Base-by-base conservation (phyloP, 2,329 filamentous ascomycete genomes). In the Neonectria neomacrospora region DNA sequence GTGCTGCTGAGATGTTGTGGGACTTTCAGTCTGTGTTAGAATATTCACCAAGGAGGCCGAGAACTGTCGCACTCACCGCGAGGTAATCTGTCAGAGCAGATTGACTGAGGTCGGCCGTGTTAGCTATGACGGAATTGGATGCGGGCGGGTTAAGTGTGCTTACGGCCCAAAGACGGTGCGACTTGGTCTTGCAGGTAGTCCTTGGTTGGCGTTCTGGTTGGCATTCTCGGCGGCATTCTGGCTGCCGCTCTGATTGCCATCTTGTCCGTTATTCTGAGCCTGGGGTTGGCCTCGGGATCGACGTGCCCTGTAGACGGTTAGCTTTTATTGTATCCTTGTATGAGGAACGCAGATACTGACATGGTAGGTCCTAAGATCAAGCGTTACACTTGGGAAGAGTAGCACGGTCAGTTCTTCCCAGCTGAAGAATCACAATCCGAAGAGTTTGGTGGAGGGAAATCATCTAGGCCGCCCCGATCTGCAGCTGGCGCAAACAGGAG, bases 1-100 rank as follows among this genome's bases (percentile, higher is more conserved):
- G 82, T 28, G 80, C 76, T 2, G 86, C 85, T 22, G 87, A 92
- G 68, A 93, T 93, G 71, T 92, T 92, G 76, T 92, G 89, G 2
- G 90, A 87, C 86, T 90, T 34, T 39, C 20, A 28, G 12, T 18
- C 5, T 8, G 37, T 34, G 58, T 78, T 51, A 78, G 72, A 47
- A 58, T 28, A 7, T 7, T 20, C 2, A 14, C 6, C 8, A 30
- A 34, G 39, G 20, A 11, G 18, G n/a, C 8, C 3, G 10, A 28
- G 9, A 10, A 30, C 11, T 3, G 16, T 32, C 11, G 30, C 30
- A 69, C 80, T 67, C 67, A 83, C 82, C 23, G 84, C 83, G 45
- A 86, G 75, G 63, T 84, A 86, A 66, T 86, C 83, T 2, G 83
- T 86, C 71, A 86, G 72, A 14, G 84, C 84, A 20, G 84, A 86